Conservation (phyloP, 495 filamentous ascomycete genomes). For the Chaetomium cochliodes region DNA sequence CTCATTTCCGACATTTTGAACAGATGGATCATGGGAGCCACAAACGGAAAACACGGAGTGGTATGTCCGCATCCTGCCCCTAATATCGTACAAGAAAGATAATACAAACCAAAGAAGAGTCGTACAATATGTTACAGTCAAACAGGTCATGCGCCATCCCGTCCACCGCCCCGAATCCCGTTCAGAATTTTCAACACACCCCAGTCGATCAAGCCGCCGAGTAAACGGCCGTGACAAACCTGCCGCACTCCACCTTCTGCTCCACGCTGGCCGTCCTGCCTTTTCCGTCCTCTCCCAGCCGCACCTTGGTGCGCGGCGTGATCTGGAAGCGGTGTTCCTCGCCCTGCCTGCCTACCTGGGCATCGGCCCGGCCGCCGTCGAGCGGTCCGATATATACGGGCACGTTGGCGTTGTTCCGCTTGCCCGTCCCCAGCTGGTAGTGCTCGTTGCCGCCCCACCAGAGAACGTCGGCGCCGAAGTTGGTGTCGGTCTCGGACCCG, state of each 20-base stretch:
- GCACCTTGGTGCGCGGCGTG: conserved; percentile 71
- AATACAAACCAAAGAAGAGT: not conserved
- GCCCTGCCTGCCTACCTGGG: conserved; percentile 51
- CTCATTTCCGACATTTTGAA: not conserved
- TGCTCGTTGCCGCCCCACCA: conserved; percentile 95
- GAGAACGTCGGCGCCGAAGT: conserved; percentile 81
- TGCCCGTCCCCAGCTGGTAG: conserved; percentile 90
- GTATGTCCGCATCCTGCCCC: not conserved
- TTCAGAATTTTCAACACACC: not conserved
- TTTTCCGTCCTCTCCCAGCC: conserved; percentile 58
- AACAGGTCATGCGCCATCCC: conserved; percentile 7
- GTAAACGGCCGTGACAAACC: conserved; percentile 81
- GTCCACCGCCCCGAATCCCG: not conserved
- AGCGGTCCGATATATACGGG: conserved; percentile 80
- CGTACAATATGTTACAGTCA: conserved; percentile 9
- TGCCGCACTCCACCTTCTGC: conserved; percentile 86
- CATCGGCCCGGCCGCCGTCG: conserved; percentile 52
- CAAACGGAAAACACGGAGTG: not conserved
- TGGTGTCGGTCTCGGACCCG: conserved; percentile 59
- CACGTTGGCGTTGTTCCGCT: conserved; percentile 69
- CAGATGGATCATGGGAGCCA: not conserved
- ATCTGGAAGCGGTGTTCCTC: conserved; percentile 78
- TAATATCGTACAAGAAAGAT: not conserved
- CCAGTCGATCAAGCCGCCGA: conserved; percentile 33
- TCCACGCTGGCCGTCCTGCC: conserved; percentile 71